These are phyloP conservation scores for Gymnopilus junonius DNA, from an alignment of 768 basidiomycete species.

Conservation along the genomic window DNA sequence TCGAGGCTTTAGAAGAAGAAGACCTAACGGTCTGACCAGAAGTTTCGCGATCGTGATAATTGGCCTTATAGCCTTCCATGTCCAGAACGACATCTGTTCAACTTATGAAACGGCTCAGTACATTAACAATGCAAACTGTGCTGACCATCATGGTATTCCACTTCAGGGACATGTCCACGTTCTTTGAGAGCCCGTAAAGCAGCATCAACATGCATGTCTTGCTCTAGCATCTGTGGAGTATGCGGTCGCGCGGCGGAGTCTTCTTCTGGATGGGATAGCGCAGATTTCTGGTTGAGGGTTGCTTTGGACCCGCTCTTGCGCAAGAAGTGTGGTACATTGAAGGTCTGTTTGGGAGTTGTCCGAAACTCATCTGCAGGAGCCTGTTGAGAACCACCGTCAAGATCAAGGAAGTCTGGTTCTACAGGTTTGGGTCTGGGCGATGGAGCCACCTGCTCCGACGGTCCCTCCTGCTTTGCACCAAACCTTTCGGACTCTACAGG, in stretches of 20 bases:
- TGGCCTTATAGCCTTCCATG: constrained; percentile 78
- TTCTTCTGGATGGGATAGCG: constrained; percentile 31
- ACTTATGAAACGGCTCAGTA: constrained; percentile 1
- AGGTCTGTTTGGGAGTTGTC: constrained; percentile 38
- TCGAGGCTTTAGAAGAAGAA: constrained; percentile 14
- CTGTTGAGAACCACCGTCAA: constrained; percentile 54
- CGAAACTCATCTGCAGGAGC: constrained; percentile 24
- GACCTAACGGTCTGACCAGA: constrained; percentile 48
- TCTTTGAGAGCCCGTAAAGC: constrained; percentile 47
- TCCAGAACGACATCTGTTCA: constrained; percentile 77
- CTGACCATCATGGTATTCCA: constrained; percentile 66
- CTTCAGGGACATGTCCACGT: constrained; percentile 52
- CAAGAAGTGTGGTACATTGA: constrained; percentile 30
- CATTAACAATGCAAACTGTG: not conserved
- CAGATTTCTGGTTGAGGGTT: constrained; percentile 30
- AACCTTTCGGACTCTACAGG: constrained; percentile 41
- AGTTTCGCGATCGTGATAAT: constrained; percentile 35
- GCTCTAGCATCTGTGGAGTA: constrained; percentile 39
- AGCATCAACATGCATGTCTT: constrained; percentile 53
- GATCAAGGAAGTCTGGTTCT: constrained; percentile 87
- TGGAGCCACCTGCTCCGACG: constrained; percentile 15
- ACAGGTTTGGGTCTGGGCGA: constrained; percentile 23
- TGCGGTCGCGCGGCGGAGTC: constrained; percentile 23
- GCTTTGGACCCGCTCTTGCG: constrained; percentile 33
- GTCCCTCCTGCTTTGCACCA: constrained; percentile 38